Evolutionary conservation across 257 asterid species (phyloP), one percentile per base, ranked within the genome.

Genomic region (Nicotiana undulata): DNA sequence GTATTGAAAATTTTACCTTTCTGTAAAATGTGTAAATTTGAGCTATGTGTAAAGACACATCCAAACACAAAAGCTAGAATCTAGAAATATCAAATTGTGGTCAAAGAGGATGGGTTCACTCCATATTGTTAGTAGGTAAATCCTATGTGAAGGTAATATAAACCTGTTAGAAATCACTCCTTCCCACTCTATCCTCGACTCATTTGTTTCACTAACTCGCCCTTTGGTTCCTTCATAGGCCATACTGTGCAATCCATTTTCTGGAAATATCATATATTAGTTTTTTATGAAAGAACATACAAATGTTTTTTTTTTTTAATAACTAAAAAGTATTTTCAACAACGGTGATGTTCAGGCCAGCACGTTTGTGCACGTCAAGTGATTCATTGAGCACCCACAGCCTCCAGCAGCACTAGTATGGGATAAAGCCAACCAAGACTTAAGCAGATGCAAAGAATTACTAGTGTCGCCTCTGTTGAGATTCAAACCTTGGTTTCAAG

Each of bases 381-480:
- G 44, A 44, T 53, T 68, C 56, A 40, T 13, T 13, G 77, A 12
- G 49, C 24, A 70, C 49, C 22, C 13, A 20, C 34, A 44, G 49
- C 59, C 59, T 70, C 77, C 34, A 70, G 20, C 37, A 44, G 7
- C 15, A 60, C 31, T 29, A 60, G 65, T 60, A 60, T 5, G 12
- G 32, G 59, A 70, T 70, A 44, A 70, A 44, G 77, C 5, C 20
- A 70, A 70, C 58, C 59, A 44, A 22, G 59, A 70, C 37, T 22
- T 70, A 18, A 70, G 77, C 77, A 70, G 49, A 70, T 70, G 59
- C 77, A 70, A 70, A 24, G 46, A 70, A 70, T 22, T 70, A 22
- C 15, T 6, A 44, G 77, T 44, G 37, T 44, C 59, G 1, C 77
- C 59, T 70, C 22, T 44, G 77, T 17, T 70, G 34, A 32, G 77